A percentile compares a stretch with the other conserved stretches of the same genome.
These are phyloP conservation scores for Hyaloscypha bicolor DNA, from an alignment of 495 filamentous ascomycete genomes.

Conservation along the genomic window DNA sequence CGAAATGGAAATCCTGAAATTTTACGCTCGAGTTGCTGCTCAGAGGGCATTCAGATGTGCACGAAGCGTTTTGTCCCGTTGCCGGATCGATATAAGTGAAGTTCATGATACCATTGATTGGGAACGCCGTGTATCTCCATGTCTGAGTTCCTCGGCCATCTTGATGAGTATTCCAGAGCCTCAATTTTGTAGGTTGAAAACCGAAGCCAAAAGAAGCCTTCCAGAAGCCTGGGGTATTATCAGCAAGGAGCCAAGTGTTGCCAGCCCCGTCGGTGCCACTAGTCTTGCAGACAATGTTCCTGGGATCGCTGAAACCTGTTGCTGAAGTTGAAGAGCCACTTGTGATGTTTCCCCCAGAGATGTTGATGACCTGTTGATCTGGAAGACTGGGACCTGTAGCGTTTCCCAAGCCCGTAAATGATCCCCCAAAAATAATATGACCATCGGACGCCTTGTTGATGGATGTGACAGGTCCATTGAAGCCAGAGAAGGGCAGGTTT, in stretches of 20 bases:
- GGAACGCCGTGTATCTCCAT: conserved; percentile 80
- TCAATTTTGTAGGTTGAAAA: conserved; percentile 81
- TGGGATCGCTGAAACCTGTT: conserved; percentile 74
- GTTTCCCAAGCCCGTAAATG: conserved; percentile 91
- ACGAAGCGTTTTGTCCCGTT: conserved; percentile 63
- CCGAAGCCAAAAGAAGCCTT: conserved; percentile 78
- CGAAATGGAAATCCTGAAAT: conserved; percentile 89
- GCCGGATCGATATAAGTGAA: conserved; percentile 82
- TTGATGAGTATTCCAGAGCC: conserved; percentile 86
- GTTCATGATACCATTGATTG: conserved; percentile 93
- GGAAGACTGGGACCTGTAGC: conserved; percentile 57
- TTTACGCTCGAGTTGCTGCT: conserved; percentile 61
- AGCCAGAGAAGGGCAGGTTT: conserved; percentile 86
- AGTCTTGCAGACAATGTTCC: conserved; percentile 83
- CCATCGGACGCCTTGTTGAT: conserved; percentile 78
- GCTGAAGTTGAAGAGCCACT: conserved; percentile 59
- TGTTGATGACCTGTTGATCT: conserved; percentile 79
- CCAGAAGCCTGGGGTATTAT: conserved; percentile 83
- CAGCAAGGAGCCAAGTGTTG: conserved; percentile 82
- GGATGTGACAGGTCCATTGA: conserved; percentile 90
- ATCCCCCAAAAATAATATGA: conserved; percentile 88
- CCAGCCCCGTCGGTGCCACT: conserved; percentile 62
- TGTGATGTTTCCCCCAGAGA: conserved; percentile 74
- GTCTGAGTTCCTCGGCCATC: conserved; percentile 84
- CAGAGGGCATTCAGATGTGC: conserved; percentile 79